Base-by-base conservation (phyloP, 306 rosid species). In the Pyrus communis region DNA sequence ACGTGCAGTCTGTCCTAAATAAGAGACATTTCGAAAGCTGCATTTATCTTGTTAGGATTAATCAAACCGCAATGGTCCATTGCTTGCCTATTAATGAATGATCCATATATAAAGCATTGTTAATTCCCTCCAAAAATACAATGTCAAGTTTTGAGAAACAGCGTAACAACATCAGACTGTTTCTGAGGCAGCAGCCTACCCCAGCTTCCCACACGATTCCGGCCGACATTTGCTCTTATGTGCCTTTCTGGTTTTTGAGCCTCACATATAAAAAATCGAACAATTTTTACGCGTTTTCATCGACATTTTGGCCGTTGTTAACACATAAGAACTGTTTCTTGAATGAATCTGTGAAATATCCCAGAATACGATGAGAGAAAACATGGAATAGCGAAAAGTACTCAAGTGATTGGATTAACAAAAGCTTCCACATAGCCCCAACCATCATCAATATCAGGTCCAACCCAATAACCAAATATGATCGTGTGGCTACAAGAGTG, bases 361-460 rank as follows among this genome's bases (percentile, higher is more conserved):
- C 30, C 35, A 61, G 6, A 49, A 15, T 1, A 49, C 43, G 55
- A 35, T n/a, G 58, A 73, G 35, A 21, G 49, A 4, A 2, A 62
- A 27, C 1, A 14, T 25, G 45, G 78, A 18, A 17, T 40, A 7
- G 4, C 1, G 19, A 42, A 43, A 4, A 43, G 43, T 55, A n/a
- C 54, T 90, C 84, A 86, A 64, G 81, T 58, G 66, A 84, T 83
- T 77, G 70, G 90, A 68, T 86, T 79, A 72, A 93, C 72, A 76
- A 85, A 79, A 71, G 98, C 98, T 84, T 91, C 94, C 75, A 90
- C 85, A 81, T 80, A 86, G 57, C 98, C 97, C 96, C 96, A 93
- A 23, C 96, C 98, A 81, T 91, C 97, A 78, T 93, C 98, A 61
- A 75, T 66, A 86, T 93, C 97, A 77, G 98, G 98, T 69, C 98